phyloP scores from a whole-genome alignment of 305 asterid species.

The Fraxinus dipetala region DNA sequence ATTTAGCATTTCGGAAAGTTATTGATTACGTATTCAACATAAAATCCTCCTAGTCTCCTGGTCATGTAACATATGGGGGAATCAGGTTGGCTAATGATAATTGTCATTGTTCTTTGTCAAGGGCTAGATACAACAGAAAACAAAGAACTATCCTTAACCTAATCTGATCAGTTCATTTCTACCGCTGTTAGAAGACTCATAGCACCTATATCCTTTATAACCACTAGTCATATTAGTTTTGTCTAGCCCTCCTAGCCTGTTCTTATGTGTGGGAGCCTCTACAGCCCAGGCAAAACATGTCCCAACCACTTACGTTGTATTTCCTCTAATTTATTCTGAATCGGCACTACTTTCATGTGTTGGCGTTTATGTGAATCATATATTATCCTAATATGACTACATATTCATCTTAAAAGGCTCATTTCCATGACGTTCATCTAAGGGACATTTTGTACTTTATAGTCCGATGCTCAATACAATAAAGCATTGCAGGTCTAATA shows the following conservation, averaged over 20 bases:
- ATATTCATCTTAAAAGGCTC: not conserved
- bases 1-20: not conserved
- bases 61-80: not conserved
- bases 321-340: not conserved
- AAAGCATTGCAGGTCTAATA: not conserved
- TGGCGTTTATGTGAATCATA: not conserved
- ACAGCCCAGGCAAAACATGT: not conserved
- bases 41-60: not conserved
- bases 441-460: not conserved
- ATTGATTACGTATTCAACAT: not conserved
- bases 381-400: not conserved
- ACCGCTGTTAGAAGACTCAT: not conserved
- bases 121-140: not conserved
- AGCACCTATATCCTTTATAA: not conserved
- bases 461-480: not conserved
- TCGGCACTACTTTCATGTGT: not conserved
- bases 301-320: not conserved
- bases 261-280: not conserved
- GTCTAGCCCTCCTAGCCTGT: not conserved
- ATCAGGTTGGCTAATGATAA: not conserved
- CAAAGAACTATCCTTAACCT: not conserved
- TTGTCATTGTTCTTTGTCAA: not conserved
- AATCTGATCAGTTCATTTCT: not conserved
- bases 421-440: not conserved
- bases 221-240: not conserved